Evolutionary conservation across 2,329 filamentous ascomycete genomes (phyloP).

Genomic region (Cercospora sp.): DNA sequence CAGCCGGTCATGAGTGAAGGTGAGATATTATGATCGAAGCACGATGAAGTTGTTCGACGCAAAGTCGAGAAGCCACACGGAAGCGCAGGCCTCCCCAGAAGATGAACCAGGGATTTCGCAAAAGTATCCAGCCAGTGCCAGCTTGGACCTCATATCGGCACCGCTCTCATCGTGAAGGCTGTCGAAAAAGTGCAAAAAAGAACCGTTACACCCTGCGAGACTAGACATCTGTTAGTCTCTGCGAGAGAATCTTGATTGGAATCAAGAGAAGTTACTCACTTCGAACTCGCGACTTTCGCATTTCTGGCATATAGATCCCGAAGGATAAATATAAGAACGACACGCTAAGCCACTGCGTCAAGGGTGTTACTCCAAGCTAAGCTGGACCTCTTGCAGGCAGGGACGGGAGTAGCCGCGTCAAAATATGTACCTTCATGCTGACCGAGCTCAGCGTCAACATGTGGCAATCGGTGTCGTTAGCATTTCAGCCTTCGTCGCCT

Average conservation of each 20-base stretch:
- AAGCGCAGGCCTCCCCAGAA: neutral
- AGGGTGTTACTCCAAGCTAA: slow-evolving; percentile 22
- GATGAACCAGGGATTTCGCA: neutral
- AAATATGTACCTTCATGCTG: slow-evolving; percentile 8
- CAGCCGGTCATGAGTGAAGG: too few species aligned
- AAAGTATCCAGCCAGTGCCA: too few species aligned
- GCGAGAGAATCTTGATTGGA: neutral
- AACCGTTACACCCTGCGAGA: slow-evolving; percentile 18
- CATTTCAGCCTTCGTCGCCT: too few species aligned
- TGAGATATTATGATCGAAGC: too few species aligned
- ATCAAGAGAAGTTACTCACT: slow-evolving; percentile 17
- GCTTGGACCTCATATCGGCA: neutral
- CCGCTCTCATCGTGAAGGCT: neutral
- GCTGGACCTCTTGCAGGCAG: slow-evolving; percentile 12
- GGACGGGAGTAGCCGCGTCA: slow-evolving; percentile 7
- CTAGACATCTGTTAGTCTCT: slow-evolving; percentile 2
- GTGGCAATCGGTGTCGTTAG: too few species aligned
- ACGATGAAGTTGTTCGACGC: neutral
- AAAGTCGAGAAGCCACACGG: neutral
- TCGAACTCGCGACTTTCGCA: slow-evolving; percentile 37
- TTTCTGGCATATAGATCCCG: slow-evolving; percentile 28
- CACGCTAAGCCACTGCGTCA: slow-evolving; percentile 37
- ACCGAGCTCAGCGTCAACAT: too few species aligned
- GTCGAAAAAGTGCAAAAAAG: neutral
- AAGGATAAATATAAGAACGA: slow-evolving; percentile 34